Evolutionary conservation across 2,329 filamentous ascomycete genomes (phyloP), one percentile per base, ranked within the genome.

Genomic region (Cordyceps fumosorosea): DNA sequence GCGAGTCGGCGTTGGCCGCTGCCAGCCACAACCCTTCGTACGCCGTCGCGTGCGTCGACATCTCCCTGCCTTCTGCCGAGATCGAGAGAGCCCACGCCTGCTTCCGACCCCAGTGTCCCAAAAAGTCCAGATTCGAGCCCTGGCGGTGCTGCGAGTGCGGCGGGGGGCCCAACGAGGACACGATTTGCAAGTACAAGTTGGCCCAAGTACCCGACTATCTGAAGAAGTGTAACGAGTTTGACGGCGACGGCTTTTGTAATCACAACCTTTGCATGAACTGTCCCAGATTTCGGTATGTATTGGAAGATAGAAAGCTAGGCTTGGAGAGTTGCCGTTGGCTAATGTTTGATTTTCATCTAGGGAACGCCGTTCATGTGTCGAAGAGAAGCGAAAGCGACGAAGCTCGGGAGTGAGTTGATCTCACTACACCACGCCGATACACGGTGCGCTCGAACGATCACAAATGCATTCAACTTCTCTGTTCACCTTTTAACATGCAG

Each of bases 121-220:
- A 24, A 44, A 51, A 42, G 37, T 20, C 12, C 22, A 44, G 18
- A 6, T 52, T 52, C 22, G 56, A 59, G 48, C 56, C 56, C 1
- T 59, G 56, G 56, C 47, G 56, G 22, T 59, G 56, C 44, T 59
- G 56, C 34, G 37, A 7, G 7, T 59, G 56, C 47, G 56, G 45
- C 56, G 34, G 18, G 22, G 56, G 56, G 5, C 56, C 56, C 1
- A 59, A 59, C 22, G 48, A 59, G 5, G 52, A 34, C 37, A 51
- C 47, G 12, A 24, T 52, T 11, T 59, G 56, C 47, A 52, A 52
- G 34, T 52, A 20, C 24, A 44, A 42, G 24, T 11, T 48, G 3
- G 45, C 52, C 24, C 12, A 52, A 2, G 3, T 42, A 44, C 47
- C 47, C 14, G 47, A 52, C 4, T 40, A 52, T 11, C 18, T 59